These are phyloP conservation scores for Polyplosphaeria fusca DNA, from an alignment of 495 filamentous ascomycete genomes.

Conservation along the genomic window DNA sequence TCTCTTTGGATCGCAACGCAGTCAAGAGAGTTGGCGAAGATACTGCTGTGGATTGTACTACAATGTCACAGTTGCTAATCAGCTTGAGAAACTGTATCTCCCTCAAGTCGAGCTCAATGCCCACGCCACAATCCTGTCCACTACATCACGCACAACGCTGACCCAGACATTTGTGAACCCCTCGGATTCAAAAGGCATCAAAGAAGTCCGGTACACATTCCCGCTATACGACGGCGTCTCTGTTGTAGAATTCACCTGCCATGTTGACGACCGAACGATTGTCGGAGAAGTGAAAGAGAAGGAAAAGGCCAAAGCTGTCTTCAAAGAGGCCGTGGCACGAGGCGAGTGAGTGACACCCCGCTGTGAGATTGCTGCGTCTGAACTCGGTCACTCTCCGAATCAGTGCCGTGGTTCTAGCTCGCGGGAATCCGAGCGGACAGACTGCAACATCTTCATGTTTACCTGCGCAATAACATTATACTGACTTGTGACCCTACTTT, in stretches of 20 bases:
- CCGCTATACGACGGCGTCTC: conserved; percentile 66
- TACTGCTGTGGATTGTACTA: conserved; percentile 32
- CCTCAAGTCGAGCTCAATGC: conserved; percentile 53
- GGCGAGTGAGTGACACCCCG: too few relatives aligned
- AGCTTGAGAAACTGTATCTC: conserved; percentile 43
- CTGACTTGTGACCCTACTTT: too few relatives aligned
- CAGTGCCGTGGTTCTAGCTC: too few relatives aligned
- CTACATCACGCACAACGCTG: conserved; percentile 56
- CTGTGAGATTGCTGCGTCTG: too few relatives aligned
- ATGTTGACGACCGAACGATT: conserved; percentile 50
- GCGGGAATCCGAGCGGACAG: too few relatives aligned
- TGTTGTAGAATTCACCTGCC: conserved; percentile 60
- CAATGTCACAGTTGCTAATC: not conserved
- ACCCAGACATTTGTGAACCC: conserved; percentile 62
- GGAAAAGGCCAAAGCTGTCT: conserved; percentile 52
- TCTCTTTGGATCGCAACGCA: not conserved
- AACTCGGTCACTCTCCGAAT: too few relatives aligned
- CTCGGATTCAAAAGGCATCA: conserved; percentile 42
- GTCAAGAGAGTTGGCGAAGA: conserved; percentile 1
- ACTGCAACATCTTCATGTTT: too few relatives aligned
- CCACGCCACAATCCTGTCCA: conserved; percentile 54
- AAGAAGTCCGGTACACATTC: conserved; percentile 60
- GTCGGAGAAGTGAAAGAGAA: conserved; percentile 61
- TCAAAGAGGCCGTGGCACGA: conserved; percentile 51
- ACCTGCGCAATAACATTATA: too few relatives aligned